Percentiles rank a stretch among this genome's conserved stretches.
Evolutionary conservation across 371 early-diverging fungal species (phyloP).

Genomic region (Mortierella sp.): DNA sequence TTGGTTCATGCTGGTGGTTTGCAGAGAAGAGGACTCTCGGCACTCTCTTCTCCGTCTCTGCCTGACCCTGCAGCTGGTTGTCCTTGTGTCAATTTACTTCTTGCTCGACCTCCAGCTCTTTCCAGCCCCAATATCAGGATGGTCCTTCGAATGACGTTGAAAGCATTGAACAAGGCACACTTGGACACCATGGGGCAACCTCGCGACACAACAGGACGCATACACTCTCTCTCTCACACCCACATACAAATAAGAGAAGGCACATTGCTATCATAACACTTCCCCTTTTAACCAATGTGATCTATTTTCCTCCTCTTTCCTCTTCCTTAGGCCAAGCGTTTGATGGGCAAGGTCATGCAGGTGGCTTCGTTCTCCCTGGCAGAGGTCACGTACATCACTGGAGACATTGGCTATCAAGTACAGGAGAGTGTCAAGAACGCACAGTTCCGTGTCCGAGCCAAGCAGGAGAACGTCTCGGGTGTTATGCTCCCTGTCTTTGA

Average conservation of each 20-base stretch:
- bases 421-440: slow-evolving; percentile 95
- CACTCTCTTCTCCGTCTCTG: background rate
- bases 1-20: background rate
- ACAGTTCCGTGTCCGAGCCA: slow-evolving; percentile 90
- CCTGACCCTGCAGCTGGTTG: background rate
- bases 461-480: slow-evolving; percentile 98
- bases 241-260: background rate
- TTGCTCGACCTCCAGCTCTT: background rate
- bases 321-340: slow-evolving; percentile 77
- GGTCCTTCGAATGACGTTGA: background rate
- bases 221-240: background rate
- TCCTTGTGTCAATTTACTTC: background rate
- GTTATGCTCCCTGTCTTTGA: slow-evolving; percentile 97
- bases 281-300: slow-evolving; percentile 8
- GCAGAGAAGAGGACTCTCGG: background rate
- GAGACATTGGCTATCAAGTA: slow-evolving; percentile 97
- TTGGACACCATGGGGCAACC: slow-evolving; percentile 1
- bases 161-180: background rate
- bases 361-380: slow-evolving; percentile 98
- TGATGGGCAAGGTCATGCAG: slow-evolving; percentile 98
- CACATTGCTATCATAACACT: background rate
- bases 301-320: slow-evolving; percentile 1
- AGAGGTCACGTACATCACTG: slow-evolving; percentile 97
- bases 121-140: background rate
- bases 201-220: background rate